Evolutionary conservation across 225 moss, liverwort and hornwort species (phyloP).

Genomic region (Rhytidiadelphus loreus): DNA sequence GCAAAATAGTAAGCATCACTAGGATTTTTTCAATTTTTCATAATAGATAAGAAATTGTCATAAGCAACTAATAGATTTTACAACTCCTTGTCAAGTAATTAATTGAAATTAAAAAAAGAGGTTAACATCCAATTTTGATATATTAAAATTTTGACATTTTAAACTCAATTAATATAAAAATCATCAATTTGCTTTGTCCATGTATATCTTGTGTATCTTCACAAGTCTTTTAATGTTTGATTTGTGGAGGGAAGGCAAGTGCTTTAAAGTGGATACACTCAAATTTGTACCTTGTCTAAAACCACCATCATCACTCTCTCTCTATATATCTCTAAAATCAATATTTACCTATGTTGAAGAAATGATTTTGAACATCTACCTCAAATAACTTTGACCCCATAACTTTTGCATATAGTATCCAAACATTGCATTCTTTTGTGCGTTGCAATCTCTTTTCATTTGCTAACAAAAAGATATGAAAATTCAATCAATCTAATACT

Average conservation of each 20-base stretch:
- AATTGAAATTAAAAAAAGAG: not conserved
- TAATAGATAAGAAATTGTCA: not conserved
- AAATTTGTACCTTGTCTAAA: not conserved
- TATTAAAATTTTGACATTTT: not conserved
- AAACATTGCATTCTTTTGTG: not conserved
- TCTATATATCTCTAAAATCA: not conserved
- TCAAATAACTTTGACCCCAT: accelerated
- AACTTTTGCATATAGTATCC: accelerated
- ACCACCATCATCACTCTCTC: accelerated
- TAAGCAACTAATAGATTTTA: not conserved
- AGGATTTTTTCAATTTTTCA: no score
- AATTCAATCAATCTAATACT: accelerated
- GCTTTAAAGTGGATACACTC: not conserved
- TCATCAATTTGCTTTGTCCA: not conserved
- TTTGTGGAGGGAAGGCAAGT: not conserved
- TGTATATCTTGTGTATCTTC: not conserved
- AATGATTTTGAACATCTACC: not conserved
- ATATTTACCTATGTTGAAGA: not conserved
- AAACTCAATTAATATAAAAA: not conserved
- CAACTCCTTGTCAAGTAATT: accelerated
- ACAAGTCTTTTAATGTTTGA: not conserved
- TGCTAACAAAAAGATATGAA: not conserved
- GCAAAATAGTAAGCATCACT: not conserved
- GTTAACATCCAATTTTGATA: not conserved
- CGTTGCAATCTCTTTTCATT: accelerated